Evolutionary conservation across 192 early-diverging fungal genomes (phyloP).

Genomic region (Chytriomyces hyalinus): DNA sequence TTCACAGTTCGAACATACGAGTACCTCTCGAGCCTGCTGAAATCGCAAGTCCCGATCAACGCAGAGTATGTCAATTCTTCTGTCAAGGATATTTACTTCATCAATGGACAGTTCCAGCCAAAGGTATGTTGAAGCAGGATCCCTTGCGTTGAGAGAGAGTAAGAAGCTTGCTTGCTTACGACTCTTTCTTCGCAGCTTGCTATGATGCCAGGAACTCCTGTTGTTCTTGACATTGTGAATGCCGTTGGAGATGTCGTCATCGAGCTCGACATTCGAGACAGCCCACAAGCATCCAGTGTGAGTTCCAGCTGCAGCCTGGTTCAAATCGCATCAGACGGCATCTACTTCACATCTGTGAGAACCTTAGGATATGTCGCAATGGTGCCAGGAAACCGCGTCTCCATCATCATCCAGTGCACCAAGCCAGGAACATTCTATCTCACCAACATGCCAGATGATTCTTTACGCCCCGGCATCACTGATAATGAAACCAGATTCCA

Average conservation of each 20-base stretch:
- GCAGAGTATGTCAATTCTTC: not conserved
- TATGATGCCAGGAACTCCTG: not conserved
- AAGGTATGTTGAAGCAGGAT: no score
- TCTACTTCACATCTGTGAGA: not conserved
- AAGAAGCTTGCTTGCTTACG: no score
- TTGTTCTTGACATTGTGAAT: not conserved
- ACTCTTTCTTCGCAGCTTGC: not conserved
- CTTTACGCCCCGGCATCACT: not conserved
- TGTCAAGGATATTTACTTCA: not conserved
- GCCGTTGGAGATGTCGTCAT: not conserved
- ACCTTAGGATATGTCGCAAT: not conserved
- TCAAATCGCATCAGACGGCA: not conserved
- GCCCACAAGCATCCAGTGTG: not conserved
- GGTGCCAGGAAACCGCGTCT: not conserved
- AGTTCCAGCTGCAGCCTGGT: not conserved
- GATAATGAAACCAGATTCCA: not conserved
- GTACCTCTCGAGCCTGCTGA: not conserved
- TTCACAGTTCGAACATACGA: constrained; percentile 7
- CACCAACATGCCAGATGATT: not conserved
- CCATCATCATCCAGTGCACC: constrained; percentile 11
- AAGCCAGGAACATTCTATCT: constrained; percentile 7
- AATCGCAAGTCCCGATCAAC: not conserved
- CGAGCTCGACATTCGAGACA: constrained; percentile 7
- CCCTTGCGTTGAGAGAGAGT: no score
- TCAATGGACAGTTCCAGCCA: constrained; percentile 15